Evolutionary conservation across 495 filamentous ascomycete species (phyloP).

Genomic region (Opeltia flavorubescens): DNA sequence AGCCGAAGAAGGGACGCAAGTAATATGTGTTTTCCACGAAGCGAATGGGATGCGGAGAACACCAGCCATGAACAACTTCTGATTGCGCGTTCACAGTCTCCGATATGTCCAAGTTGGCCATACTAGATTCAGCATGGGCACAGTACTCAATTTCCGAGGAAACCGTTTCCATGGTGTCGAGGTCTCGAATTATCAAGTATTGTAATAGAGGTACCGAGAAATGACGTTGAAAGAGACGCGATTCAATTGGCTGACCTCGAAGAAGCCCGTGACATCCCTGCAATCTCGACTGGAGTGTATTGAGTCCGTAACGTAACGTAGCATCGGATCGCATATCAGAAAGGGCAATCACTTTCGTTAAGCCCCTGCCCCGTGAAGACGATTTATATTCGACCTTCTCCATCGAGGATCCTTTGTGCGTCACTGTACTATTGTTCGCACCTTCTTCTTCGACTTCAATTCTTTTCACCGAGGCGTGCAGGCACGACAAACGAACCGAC

Average conservation of each 20-base stretch:
- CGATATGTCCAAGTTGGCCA: too few relatives aligned
- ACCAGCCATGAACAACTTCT: too few relatives aligned
- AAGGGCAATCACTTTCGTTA: background rate
- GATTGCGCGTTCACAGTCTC: too few relatives aligned
- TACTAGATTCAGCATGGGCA: too few relatives aligned
- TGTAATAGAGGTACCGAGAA: background rate
- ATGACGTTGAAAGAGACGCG: background rate
- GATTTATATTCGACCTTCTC: background rate
- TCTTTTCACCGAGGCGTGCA: background rate
- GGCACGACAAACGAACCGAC: slow-evolving; percentile 12
- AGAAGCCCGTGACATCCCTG: background rate
- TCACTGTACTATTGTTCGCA: background rate
- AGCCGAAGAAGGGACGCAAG: too few relatives aligned
- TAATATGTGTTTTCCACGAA: too few relatives aligned
- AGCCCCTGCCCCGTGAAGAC: background rate
- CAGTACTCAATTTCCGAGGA: too few relatives aligned
- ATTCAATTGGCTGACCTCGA: too few relatives aligned
- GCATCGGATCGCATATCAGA: background rate
- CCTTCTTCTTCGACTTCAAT: background rate
- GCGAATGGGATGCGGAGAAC: too few relatives aligned
- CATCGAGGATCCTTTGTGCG: background rate
- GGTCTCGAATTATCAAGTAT: too few relatives aligned
- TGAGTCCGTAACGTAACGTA: background rate
- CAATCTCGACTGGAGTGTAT: background rate
- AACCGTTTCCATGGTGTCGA: too few relatives aligned